Base-by-base conservation (phyloP, 495 filamentous ascomycete species). In the Thermothielavioides terrestris region DNA sequence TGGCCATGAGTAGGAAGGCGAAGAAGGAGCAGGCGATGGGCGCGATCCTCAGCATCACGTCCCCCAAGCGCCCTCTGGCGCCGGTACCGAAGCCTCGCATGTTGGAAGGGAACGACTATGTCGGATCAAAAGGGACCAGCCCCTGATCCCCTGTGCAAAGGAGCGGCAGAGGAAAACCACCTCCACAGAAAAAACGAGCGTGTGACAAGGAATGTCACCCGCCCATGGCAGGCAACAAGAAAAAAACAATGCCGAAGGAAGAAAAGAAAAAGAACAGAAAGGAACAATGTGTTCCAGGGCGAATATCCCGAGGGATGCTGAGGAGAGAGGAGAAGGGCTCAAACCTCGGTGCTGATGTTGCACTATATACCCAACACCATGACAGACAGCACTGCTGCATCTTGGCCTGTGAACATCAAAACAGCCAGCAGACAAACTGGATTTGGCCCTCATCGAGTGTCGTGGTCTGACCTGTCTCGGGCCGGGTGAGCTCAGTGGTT, bases 1-100 rank as follows among this genome's bases (percentile, higher is more conserved):
- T 67, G 51, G 86, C 70, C 20, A 75, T 73, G 36, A 89, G 70
- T 30, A 88, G 71, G 55, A 88, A 81, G 14, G 79, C 76, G 9
- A 73, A 73, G 32, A 81, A 72, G 12, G 74, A 74, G 46, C 72
- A 59, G 20, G 38, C 25, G 45, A 58, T 39, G 49, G 63, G 36
- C 53, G 60, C 23, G 48, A 60, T 5, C 46, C 52, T 45, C 55
- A 63, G 37, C 53, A 54, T 7, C 49, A 61, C 45, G 20, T 32
- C 47, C n/a, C 21, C 32, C 25, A 41, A 4, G 2, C 37, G 22
- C 9, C 49, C 51, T 12, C 30, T 23, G 22, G 41, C 28, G 15
- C 46, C 46, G 42, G 23, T 17, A 20, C 35, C 36, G 23, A 45
- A 34, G 11, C 41, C 46, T n/a, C 40, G 40, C 52, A 55, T 55